A percentile compares a stretch with the other conserved stretches of the same genome.
These are phyloP conservation scores for Malus hybrid DNA, from an alignment of 331 rosid species.

Conservation along the genomic window DNA sequence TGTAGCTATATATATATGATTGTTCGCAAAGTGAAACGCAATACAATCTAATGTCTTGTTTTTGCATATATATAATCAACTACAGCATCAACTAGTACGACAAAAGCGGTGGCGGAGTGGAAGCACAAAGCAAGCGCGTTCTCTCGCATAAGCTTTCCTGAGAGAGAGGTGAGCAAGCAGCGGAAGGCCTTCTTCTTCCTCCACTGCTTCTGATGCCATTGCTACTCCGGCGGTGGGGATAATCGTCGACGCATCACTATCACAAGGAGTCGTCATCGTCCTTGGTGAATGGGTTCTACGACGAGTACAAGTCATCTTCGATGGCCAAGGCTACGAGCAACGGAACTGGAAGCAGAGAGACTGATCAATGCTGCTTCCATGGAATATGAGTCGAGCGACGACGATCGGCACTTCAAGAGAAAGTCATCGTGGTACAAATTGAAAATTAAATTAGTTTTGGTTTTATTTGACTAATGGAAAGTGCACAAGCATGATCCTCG, in stretches of 20 bases:
- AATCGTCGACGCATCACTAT: conserved; percentile 7
- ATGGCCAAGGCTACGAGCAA: conserved; percentile 14
- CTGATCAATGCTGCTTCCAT: conserved; percentile 15
- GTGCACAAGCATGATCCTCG: no score
- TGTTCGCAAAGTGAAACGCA: no score
- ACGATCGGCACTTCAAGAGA: conserved; percentile 88
- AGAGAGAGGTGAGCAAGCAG: conserved; percentile 60
- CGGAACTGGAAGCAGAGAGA: conserved; percentile 32
- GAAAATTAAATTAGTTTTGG: no score
- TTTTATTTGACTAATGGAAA: no score
- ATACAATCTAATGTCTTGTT: no score
- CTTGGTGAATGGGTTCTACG: conserved; percentile 48
- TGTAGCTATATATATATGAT: no score
- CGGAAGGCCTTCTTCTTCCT: conserved; percentile 31
- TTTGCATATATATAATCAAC: background rate
- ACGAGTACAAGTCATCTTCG: conserved; percentile 25
- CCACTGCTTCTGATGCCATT: conserved; percentile 11
- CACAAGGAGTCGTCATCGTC: conserved; percentile 22
- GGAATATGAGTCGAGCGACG: conserved; percentile 82
- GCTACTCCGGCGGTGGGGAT: background rate
- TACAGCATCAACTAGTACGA: background rate
- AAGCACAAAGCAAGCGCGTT: conserved; percentile 83
- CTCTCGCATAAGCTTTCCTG: conserved; percentile 84
- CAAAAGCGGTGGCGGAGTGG: conserved; percentile 38
- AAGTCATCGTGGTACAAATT: conserved; percentile 66